Conservation (phyloP, 164 flowering plant species). For the Macadamia tetraphylla region DNA sequence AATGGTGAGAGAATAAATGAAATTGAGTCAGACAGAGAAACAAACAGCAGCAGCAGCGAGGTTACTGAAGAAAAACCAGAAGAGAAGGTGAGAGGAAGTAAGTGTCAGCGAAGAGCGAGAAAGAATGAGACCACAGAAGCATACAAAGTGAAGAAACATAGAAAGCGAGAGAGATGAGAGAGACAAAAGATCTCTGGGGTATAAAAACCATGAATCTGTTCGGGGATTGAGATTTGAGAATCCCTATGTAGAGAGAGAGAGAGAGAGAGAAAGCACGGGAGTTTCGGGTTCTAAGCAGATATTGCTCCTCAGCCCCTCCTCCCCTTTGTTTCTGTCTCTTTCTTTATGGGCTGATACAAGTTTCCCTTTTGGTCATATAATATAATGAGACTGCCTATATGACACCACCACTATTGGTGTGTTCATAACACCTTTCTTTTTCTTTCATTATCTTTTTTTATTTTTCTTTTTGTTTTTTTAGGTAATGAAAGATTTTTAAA, state of each 20-base stretch:
- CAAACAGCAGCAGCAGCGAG: not conserved
- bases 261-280: not conserved
- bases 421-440: no score
- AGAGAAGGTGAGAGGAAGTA: no score
- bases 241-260: not conserved
- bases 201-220: not conserved
- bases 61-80: not conserved
- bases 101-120: no score
- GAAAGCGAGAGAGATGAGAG: not conserved
- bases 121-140: no score
- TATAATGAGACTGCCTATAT: no score
- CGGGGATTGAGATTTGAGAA: conserved; percentile 4
- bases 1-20: conserved; percentile 10
- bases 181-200: not conserved
- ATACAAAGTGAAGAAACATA: not conserved
- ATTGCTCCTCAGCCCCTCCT: conserved; percentile 3
- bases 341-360: no score
- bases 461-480: no score
- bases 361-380: no score
- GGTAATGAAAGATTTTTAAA: no score
- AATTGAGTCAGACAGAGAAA: conserved; percentile 5
- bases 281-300: conserved; percentile 5
- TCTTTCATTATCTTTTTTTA: no score
- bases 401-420: no score
- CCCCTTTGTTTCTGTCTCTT: no score